phyloP scores from a whole-genome alignment of 2,329 filamentous ascomycete genomes.

The Pseudocercospora macadamiae region DNA sequence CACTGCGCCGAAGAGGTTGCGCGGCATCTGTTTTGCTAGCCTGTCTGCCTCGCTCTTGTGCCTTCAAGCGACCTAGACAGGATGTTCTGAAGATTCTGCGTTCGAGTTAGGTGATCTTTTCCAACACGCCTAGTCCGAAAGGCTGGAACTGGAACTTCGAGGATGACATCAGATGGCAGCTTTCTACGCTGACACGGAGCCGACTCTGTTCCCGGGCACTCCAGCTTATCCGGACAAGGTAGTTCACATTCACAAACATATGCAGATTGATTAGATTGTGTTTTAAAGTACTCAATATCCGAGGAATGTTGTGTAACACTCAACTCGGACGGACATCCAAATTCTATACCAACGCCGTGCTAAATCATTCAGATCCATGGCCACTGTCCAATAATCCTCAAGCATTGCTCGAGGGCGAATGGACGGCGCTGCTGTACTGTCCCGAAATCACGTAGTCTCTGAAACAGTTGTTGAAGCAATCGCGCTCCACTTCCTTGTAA shows the following conservation, averaged over 20 bases:
- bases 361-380: background rate
- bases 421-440: background rate
- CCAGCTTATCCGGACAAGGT: too few relatives aligned
- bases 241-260: too few relatives aligned
- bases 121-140: too few relatives aligned
- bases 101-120: too few relatives aligned
- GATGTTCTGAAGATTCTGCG: background rate
- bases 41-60: background rate
- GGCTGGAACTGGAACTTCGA: too few relatives aligned
- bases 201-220: too few relatives aligned
- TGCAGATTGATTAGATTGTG: background rate
- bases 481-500: conserved; percentile 1
- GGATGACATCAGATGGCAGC: too few relatives aligned
- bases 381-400: background rate
- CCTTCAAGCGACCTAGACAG: too few relatives aligned
- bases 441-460: background rate
- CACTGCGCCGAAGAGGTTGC: background rate
- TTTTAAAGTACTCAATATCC: background rate
- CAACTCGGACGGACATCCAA: background rate
- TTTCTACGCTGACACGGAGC: too few relatives aligned
- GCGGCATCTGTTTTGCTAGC: background rate
- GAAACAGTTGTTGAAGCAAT: conserved; percentile 6
- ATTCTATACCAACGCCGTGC: background rate
- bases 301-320: background rate
- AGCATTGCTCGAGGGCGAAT: background rate